Conservation (phyloP, 2,329 filamentous ascomycete genomes). For the Fusarium sp. region DNA sequence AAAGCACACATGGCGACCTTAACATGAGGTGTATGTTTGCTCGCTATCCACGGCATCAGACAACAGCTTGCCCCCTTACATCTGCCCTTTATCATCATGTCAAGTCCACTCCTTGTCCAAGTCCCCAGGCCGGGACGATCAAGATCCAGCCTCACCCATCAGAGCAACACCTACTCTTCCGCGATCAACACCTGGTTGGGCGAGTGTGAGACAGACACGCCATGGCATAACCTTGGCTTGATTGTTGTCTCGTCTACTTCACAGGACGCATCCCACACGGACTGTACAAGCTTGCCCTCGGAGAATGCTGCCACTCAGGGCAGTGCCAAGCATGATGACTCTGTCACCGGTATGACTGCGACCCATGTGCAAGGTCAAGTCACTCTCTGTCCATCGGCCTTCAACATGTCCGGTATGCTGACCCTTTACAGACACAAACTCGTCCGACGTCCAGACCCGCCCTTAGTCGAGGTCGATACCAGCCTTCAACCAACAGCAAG, state of each 20-base stretch:
- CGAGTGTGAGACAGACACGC: background rate
- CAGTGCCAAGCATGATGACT: background rate
- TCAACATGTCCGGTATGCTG: fast-evolving
- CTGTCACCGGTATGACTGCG: fast-evolving
- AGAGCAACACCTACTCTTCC: background rate
- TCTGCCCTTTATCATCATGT: too few relatives aligned
- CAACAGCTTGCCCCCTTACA: too few relatives aligned
- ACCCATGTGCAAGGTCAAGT: fast-evolving
- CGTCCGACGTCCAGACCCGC: fast-evolving
- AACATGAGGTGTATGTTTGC: too few relatives aligned
- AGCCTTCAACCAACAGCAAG: background rate
- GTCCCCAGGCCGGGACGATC: too few relatives aligned
- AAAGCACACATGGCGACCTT: too few relatives aligned
- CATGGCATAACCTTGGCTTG: constrained; percentile 3
- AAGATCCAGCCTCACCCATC: background rate
- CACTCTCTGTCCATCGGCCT: fast-evolving
- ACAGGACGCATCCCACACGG: fast-evolving
- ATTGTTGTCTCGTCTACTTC: background rate
- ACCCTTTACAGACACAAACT: background rate
- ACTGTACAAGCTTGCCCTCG: background rate
- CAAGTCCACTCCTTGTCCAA: too few relatives aligned
- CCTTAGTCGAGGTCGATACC: background rate
- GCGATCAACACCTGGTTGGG: background rate
- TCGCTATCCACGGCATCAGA: too few relatives aligned
- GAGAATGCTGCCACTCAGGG: background rate